Evolutionary conservation across 2,329 filamentous ascomycete species (phyloP).

Genomic region (Pseudofabraea citricarpa): DNA sequence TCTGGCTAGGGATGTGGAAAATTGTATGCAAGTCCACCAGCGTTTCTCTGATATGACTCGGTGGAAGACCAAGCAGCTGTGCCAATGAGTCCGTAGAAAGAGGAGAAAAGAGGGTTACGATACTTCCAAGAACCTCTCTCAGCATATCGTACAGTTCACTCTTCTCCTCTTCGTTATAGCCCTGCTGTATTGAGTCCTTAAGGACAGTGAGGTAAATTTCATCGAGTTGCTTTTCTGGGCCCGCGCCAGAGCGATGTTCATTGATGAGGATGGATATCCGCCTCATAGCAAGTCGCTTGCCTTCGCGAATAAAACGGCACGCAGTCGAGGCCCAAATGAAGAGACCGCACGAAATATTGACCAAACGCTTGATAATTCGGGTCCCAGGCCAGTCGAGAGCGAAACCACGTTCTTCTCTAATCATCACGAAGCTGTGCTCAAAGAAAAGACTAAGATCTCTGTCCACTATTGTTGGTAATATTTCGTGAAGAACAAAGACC

Average conservation of each 20-base stretch:
- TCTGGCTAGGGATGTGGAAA: constrained; percentile 17
- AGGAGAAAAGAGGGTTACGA: constrained; percentile 2
- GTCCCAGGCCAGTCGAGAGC: not conserved
- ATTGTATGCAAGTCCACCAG: constrained; percentile 18
- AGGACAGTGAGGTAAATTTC: constrained; percentile 4
- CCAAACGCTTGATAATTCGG: constrained; percentile 5
- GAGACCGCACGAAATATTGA: constrained; percentile 15
- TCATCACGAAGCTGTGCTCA: constrained; percentile 8
- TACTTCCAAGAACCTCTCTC: not conserved
- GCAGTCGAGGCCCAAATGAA: constrained; percentile 20
- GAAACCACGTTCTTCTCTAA: constrained; percentile 3
- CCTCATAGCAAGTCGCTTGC: not conserved
- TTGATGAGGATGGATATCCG: not conserved
- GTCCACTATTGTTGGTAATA: constrained; percentile 14
- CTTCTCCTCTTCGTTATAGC: not conserved
- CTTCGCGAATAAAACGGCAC: constrained; percentile 12
- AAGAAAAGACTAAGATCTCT: constrained; percentile 11
- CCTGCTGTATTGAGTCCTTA: not conserved
- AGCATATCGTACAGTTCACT: not conserved
- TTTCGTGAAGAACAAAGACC: constrained; percentile 16
- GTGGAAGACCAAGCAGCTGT: not conserved
- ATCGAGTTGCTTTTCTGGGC: constrained; percentile 2
- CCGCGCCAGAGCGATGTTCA: not conserved
- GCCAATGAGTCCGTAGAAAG: constrained; percentile 2
- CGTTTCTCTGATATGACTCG: not conserved